Evolutionary conservation across 2,329 filamentous ascomycete species (phyloP).

Genomic region (Botrytis cinerea): DNA sequence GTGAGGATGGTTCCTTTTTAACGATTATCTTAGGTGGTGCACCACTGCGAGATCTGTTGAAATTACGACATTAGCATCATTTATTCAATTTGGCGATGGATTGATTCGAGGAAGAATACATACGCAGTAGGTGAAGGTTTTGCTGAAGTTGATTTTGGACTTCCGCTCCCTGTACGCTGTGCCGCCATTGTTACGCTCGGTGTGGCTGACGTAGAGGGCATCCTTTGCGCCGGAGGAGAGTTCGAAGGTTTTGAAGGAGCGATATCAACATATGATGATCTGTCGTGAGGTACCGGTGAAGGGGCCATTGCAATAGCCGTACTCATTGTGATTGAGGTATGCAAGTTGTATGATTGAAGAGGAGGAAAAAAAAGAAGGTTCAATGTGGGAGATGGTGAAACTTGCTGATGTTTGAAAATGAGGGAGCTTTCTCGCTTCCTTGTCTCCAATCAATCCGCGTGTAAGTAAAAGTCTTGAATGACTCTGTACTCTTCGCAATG

Average conservation of each 20-base stretch:
- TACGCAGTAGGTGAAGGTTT: slow-evolving; percentile 65
- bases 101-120: slow-evolving; percentile 41
- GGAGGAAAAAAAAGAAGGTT: not conserved
- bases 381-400: slow-evolving; percentile 19
- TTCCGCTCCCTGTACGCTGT: slow-evolving; percentile 56
- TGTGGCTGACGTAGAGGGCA: slow-evolving; percentile 43
- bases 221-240: slow-evolving; percentile 39
- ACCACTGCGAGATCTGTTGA: slow-evolving; percentile 54
- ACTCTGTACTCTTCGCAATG: slow-evolving; percentile 4
- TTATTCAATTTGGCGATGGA: not conserved
- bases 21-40: slow-evolving; percentile 78
- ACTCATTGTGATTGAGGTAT: slow-evolving; percentile 55
- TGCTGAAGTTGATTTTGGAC: slow-evolving; percentile 51
- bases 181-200: slow-evolving; percentile 47
- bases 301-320: slow-evolving; percentile 68
- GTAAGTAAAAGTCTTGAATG: slow-evolving; percentile 10
- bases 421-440: slow-evolving; percentile 23
- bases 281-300: slow-evolving; percentile 67
- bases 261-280: slow-evolving; percentile 57
- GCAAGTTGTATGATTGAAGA: slow-evolving; percentile 8
- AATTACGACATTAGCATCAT: slow-evolving; percentile 32
- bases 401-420: slow-evolving; percentile 23
- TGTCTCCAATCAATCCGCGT: slow-evolving; percentile 16
- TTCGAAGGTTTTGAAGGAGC: slow-evolving; percentile 42
- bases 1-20: slow-evolving; percentile 93